Evolutionary conservation across 768 basidiomycete genomes (phyloP).

Genomic region (Plicaturopsis crispa): DNA sequence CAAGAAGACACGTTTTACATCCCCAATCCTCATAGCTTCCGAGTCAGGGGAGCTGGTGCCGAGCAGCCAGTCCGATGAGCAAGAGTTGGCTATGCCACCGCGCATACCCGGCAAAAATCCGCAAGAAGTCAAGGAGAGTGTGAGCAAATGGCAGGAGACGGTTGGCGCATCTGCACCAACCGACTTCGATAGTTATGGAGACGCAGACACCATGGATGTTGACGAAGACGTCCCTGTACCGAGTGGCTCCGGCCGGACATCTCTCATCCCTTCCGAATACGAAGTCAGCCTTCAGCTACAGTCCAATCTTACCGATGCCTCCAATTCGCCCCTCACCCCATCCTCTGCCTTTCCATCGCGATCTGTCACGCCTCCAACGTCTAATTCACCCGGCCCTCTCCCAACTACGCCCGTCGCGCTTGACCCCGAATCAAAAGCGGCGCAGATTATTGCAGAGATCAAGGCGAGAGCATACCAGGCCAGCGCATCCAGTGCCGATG

Average conservation of each 20-base stretch:
- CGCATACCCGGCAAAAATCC: slow-evolving; percentile 16
- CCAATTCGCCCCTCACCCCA: slow-evolving; percentile 10
- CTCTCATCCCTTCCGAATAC: slow-evolving; percentile 4
- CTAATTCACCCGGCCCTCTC: slow-evolving; percentile 11
- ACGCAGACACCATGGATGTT: slow-evolving; percentile 12
- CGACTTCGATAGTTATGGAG: slow-evolving; percentile 3
- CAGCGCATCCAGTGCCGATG: slow-evolving; percentile 37
- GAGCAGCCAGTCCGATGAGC: slow-evolving; percentile 64
- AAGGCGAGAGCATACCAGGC: slow-evolving; percentile 52
- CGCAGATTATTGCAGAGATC: slow-evolving; percentile 54
- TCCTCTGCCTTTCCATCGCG: slow-evolving; percentile 15
- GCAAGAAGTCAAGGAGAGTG: slow-evolving; percentile 23
- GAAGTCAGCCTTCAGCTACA: slow-evolving; percentile 8
- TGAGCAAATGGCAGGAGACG: slow-evolving; percentile 36
- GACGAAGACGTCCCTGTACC: slow-evolving; percentile 10
- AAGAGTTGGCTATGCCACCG: slow-evolving; percentile 39
- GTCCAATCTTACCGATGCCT: slow-evolving; percentile 3
- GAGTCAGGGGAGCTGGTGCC: slow-evolving; percentile 35
- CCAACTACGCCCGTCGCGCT: slow-evolving; percentile 24
- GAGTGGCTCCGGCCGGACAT: slow-evolving; percentile 8
- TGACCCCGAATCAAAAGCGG: slow-evolving; percentile 35
- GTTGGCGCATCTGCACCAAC: slow-evolving; percentile 15
- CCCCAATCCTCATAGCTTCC: slow-evolving; percentile 19
- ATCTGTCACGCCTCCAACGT: slow-evolving; percentile 16
- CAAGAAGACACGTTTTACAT: slow-evolving; percentile 32